phyloP scores from a whole-genome alignment of 2,329 filamentous ascomycete species.

The Pseudogymnoascus sp. region DNA sequence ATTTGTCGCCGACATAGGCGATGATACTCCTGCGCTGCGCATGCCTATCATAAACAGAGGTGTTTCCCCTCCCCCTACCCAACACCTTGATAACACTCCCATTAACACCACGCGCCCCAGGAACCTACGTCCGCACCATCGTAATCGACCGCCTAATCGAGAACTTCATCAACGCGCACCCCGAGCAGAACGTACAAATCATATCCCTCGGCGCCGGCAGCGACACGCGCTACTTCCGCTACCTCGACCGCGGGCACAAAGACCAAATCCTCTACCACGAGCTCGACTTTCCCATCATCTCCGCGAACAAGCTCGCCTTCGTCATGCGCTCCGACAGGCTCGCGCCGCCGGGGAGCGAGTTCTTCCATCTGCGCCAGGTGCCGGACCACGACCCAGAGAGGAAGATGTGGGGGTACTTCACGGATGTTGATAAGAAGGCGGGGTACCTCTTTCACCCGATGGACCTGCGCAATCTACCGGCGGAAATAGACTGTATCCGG shows the following conservation, averaged over 20 bases:
- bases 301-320: slow-evolving; percentile 42
- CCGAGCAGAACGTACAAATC: slow-evolving; percentile 56
- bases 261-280: slow-evolving; percentile 71
- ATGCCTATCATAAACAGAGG: slow-evolving; percentile 93
- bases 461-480: slow-evolving; percentile 27
- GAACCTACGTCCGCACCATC: slow-evolving; percentile 84
- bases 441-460: slow-evolving; percentile 43
- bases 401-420: background rate
- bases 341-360: slow-evolving; percentile 23
- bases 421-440: background rate
- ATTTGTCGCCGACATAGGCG: slow-evolving; percentile 49
- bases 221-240: slow-evolving; percentile 77
- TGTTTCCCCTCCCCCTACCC: slow-evolving; percentile 31
- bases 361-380: slow-evolving; percentile 13
- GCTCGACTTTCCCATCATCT: slow-evolving; percentile 76
- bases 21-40: slow-evolving; percentile 50
- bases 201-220: slow-evolving; percentile 90
- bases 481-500: slow-evolving; percentile 40
- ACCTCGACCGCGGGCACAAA: slow-evolving; percentile 13
- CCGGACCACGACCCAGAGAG: slow-evolving; percentile 10
- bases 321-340: slow-evolving; percentile 10
- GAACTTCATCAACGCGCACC: slow-evolving; percentile 52
- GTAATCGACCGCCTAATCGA: slow-evolving; percentile 73
- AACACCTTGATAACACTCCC: slow-evolving; percentile 11
- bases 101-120: slow-evolving; percentile 37